Percentiles rank a stretch among this genome's conserved stretches.
Conservation (phyloP, 148 eudicot genomes). For the Persicaria maculosa region DNA sequence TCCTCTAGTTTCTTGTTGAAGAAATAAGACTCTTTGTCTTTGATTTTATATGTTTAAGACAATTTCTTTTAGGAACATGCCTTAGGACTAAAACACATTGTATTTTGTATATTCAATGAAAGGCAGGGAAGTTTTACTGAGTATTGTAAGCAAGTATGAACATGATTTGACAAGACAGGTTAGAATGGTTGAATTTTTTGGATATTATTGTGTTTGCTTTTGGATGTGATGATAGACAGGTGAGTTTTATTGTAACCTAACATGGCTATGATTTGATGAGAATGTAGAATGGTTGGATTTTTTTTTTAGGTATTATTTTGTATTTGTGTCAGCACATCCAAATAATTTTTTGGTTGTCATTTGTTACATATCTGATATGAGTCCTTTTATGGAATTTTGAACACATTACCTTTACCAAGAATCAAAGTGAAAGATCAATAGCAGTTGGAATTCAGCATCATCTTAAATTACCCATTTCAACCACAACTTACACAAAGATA, state of each 20-base stretch:
- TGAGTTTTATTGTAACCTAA: too few species aligned
- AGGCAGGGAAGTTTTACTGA: not conserved
- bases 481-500: not conserved
- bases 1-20: not conserved
- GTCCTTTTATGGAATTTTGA: too few species aligned
- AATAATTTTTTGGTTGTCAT: too few species aligned
- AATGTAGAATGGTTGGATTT: too few species aligned
- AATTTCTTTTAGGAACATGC: not conserved
- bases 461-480: not conserved
- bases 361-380: too few species aligned
- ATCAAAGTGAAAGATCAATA: conserved; percentile 1
- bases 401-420: not conserved
- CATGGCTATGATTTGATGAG: too few species aligned
- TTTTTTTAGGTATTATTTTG: too few species aligned
- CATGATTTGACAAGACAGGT: not conserved
- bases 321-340: too few species aligned
- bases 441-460: conserved; percentile 1
- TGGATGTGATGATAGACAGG: not conserved
- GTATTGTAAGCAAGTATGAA: not conserved
- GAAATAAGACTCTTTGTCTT: not conserved
- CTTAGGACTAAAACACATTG: not conserved
- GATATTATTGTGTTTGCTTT: not conserved
- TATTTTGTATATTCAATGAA: conserved; percentile 4
- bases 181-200: not conserved
- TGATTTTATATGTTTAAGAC: not conserved